A percentile compares a stretch with the other conserved stretches of the same genome.
These are phyloP conservation scores for Syncephalastrum contaminatum DNA, from an alignment of 371 early-diverging fungal species.

Conservation along the genomic window DNA sequence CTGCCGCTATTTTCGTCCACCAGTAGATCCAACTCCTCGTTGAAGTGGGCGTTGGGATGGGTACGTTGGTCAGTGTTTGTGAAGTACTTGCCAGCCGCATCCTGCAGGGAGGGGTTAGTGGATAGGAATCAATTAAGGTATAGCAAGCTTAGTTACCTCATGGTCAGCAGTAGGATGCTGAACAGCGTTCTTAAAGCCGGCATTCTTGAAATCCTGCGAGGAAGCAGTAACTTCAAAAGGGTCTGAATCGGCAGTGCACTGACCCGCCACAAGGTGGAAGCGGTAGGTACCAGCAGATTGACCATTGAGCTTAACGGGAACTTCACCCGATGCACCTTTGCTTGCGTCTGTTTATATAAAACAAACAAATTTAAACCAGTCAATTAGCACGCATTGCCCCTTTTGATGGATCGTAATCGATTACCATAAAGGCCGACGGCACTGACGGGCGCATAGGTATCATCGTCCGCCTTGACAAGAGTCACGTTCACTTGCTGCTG, in stretches of 20 bases:
- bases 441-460: constrained; percentile 8
- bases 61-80: constrained; percentile 11
- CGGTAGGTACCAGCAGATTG: too few species aligned
- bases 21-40: constrained; percentile 15
- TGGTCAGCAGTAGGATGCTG: too few species aligned
- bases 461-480: constrained; percentile 16
- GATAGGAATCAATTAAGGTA: too few species aligned
- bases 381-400: too few species aligned
- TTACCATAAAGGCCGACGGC: constrained; percentile 29
- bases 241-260: constrained; percentile 28
- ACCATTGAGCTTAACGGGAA: constrained; percentile 11
- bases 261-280: too few species aligned
- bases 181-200: too few species aligned
- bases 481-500: constrained; percentile 32
- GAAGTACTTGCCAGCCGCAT: constrained; percentile 4
- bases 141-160: too few species aligned
- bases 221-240: constrained; percentile 19
- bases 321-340: constrained; percentile 25
- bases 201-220: neutral
- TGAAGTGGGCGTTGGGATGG: constrained; percentile 3
- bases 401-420: too few species aligned
- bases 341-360: constrained; percentile 20
- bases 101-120: neutral
- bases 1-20: constrained; percentile 14
- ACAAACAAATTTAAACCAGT: neutral